A percentile compares a stretch with the other conserved stretches of the same genome.
These are phyloP conservation scores for Vanrija sp. DNA, from an alignment of 1,284 basidiomycete species.

Conservation along the genomic window DNA sequence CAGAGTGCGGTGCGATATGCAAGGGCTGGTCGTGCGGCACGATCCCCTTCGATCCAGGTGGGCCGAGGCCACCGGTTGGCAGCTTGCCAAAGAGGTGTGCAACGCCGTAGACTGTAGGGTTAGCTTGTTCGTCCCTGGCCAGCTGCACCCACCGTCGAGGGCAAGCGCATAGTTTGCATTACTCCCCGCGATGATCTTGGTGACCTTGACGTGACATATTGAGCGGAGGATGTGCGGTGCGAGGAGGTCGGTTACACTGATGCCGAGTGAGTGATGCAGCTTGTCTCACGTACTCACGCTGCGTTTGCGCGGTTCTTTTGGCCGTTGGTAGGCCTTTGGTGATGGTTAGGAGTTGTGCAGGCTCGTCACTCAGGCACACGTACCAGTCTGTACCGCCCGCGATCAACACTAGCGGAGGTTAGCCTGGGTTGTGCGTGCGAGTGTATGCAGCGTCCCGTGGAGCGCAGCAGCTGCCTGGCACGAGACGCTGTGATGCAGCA, in stretches of 20 bases:
- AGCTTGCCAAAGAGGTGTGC: slow-evolving; percentile 87
- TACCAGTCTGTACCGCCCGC: slow-evolving; percentile 27
- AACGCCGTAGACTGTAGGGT: slow-evolving; percentile 56
- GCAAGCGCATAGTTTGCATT: slow-evolving; percentile 60
- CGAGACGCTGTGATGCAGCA: background rate
- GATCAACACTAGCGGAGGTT: slow-evolving; percentile 18
- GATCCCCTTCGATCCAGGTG: slow-evolving; percentile 54
- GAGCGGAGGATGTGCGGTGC: slow-evolving; percentile 84
- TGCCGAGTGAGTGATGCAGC: background rate
- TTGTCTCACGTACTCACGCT: background rate
- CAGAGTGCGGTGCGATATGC: slow-evolving; percentile 58
- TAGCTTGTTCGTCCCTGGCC: slow-evolving; percentile 5
- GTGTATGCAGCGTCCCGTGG: background rate
- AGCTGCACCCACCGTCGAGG: slow-evolving; percentile 54
- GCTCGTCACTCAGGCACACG: slow-evolving; percentile 11
- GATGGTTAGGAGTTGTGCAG: background rate
- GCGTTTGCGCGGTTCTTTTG: background rate
- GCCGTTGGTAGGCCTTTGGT: slow-evolving; percentile 2
- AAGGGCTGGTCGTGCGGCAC: slow-evolving; percentile 69
- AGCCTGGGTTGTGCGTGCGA: background rate
- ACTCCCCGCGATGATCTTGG: slow-evolving; percentile 68
- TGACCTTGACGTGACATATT: slow-evolving; percentile 69
- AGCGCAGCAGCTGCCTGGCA: background rate
- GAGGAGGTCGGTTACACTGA: slow-evolving; percentile 59
- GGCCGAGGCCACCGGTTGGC: slow-evolving; percentile 52